phyloP scores from a whole-genome alignment of 306 rosid genomes.

The Sechiopsis laciniata region DNA sequence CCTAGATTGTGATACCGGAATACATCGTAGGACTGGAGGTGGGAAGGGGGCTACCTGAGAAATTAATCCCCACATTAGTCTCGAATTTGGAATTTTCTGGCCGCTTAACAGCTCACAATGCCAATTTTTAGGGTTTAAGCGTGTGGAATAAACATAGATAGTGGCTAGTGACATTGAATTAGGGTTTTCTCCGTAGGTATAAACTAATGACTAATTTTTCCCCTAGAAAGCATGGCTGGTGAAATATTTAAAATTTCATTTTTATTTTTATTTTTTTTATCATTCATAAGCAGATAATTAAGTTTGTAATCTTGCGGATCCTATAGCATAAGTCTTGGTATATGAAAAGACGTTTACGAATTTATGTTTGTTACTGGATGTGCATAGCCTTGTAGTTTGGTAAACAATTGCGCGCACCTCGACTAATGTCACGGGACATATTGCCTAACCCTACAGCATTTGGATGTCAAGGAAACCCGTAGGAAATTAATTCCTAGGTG shows the following conservation, averaged over 20 bases:
- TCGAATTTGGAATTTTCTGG: neutral
- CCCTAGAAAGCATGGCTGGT: slow-evolving; percentile 4
- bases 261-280: neutral
- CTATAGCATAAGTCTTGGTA: neutral
- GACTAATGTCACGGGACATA: no score
- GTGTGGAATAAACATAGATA: neutral
- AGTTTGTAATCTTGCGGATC: neutral
- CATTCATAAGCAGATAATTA: slow-evolving; percentile 6
- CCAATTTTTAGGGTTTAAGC: neutral
- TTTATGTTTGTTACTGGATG: neutral
- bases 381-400: neutral
- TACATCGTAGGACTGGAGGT: no score
- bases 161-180: neutral
- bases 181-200: neutral
- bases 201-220: neutral
- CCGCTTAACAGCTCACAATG: neutral
- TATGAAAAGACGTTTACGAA: neutral
- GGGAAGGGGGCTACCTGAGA: no score
- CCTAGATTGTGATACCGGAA: no score
- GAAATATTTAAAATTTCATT: neutral
- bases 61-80: no score
- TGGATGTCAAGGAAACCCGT: no score
- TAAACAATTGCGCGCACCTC: no score
- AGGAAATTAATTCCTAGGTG: no score
- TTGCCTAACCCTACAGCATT: no score